Base-by-base conservation (phyloP, 306 rosid genomes). In the Prunus mira region DNA sequence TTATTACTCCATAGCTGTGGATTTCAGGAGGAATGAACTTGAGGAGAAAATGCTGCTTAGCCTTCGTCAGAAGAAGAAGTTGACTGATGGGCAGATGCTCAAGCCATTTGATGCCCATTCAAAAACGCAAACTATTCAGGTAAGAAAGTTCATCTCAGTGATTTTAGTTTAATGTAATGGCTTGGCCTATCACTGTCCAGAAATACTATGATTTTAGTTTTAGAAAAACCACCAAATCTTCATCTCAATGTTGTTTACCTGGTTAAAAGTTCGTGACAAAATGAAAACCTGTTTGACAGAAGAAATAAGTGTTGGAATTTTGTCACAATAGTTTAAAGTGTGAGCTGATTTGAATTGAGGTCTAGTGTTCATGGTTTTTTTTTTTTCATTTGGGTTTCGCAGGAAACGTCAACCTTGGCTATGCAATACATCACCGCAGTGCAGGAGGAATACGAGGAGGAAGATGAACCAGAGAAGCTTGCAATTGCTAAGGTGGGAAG, bases 401-500 rank as follows among this genome's bases (percentile, higher is more conserved):
- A 90, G 98, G 98, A 89, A 72, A 93, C 91, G 98, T 86, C 85
- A 3, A 88, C 51, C 73, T 80, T 93, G 51, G 95, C 98, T 22
- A 20, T 83, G 13, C 88, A 86, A 65, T 93, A 93, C 89, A 89
- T 85, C 81, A 93, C 91, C 84, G 98, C 91, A 19, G 98, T 93
- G 75, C 41, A 34, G 41, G 41, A 34, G 41, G 41, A 34, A 1
- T 34, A 38, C 9, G 95, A 88, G 72, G 98, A 93, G 82, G 97
- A 91, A 84, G 96, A 89, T 69, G 97, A 93, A 82, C 93, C 95
- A 10, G 98, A 89, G 79, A 89, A 89, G 76, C 98, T 89, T 67
- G 97, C 98, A 34, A 88, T 91, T 18, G 98, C 95, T 46, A 93
- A 91, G 80, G 95, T 90, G 72, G 98, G 98, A 65, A 93, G 94